Conservation (phyloP, 306 rosid species). For the Medicago arabica region DNA sequence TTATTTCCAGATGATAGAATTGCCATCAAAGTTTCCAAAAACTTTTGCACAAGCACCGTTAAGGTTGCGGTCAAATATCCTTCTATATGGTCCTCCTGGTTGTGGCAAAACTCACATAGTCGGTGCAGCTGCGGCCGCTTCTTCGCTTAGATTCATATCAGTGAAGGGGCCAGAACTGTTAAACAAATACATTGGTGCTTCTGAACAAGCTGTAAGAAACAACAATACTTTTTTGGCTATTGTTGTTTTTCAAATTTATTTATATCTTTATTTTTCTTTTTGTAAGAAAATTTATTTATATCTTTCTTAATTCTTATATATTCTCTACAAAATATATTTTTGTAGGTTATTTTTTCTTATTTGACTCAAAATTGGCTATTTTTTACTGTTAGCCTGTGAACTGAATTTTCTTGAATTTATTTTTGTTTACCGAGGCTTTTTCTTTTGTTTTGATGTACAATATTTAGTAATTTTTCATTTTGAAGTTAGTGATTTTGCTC, state of each 20-base stretch:
- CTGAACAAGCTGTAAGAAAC: conserved; percentile 96
- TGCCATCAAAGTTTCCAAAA: conserved; percentile 92
- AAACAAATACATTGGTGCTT: conserved; percentile 97
- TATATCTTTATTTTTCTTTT: too few species aligned
- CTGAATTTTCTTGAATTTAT: conserved; percentile 28
- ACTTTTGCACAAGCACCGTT: conserved; percentile 89
- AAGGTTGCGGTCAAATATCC: conserved; percentile 91
- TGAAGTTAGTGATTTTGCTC: conserved; percentile 24
- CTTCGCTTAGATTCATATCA: conserved; percentile 88
- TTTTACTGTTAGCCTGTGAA: conserved; percentile 5
- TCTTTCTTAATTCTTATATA: conserved; percentile 23
- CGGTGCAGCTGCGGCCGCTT: conserved; percentile 97
- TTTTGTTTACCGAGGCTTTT: conserved; percentile 25
- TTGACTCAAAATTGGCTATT: conserved; percentile 24
- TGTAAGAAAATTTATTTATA: neutral
- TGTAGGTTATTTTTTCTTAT: conserved; percentile 28
- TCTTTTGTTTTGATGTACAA: conserved; percentile 20
- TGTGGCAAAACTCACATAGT: conserved; percentile 97
- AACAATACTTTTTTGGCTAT: conserved; percentile 35
- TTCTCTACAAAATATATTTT: conserved; percentile 23
- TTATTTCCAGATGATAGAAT: conserved; percentile 77
- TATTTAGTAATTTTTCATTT: conserved; percentile 6
- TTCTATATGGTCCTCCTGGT: conserved; percentile 96
- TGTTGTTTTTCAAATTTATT: conserved; percentile 22
- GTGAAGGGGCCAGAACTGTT: conserved; percentile 95